phyloP scores from a whole-genome alignment of 805 yeast genomes.

The Ogataea polymorpha region DNA sequence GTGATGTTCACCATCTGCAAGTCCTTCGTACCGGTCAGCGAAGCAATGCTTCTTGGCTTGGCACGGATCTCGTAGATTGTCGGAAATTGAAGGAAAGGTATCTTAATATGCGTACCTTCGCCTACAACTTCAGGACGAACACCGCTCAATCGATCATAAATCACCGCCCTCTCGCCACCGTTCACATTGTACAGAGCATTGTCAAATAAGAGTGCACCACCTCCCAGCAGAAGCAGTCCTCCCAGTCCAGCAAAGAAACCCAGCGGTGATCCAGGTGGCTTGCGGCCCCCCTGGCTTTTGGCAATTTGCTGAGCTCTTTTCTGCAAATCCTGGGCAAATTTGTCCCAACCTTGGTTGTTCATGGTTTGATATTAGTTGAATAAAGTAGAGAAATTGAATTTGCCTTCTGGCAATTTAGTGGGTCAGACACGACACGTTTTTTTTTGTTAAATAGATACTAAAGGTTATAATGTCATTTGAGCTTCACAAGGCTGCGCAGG shows the following conservation, averaged over 20 bases:
- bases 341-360: conserved; percentile 47
- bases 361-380: conserved; percentile 11
- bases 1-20: conserved; percentile 98
- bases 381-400: conserved; percentile 3
- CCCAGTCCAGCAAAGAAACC: conserved; percentile 63
- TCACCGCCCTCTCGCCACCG: conserved; percentile 98
- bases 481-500: conserved; percentile 65
- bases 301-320: conserved; percentile 42
- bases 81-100: conserved; percentile 95
- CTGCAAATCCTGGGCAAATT: conserved; percentile 49
- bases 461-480: conserved; percentile 14
- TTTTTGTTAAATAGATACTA: no score
- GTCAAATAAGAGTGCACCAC: conserved; percentile 51
- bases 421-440: conserved; percentile 4
- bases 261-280: conserved; percentile 38
- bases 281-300: conserved; percentile 28
- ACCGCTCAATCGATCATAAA: conserved; percentile 85
- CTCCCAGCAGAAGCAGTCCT: conserved; percentile 56
- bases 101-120: conserved; percentile 92
- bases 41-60: conserved; percentile 92
- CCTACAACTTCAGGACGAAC: conserved; percentile 76
- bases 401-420: conserved; percentile 4
- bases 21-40: conserved; percentile 96
- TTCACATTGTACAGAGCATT: conserved; percentile 79
- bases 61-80: conserved; percentile 93